Evolutionary conservation across 345 rosid species (phyloP), one percentile per base, ranked within the genome.

Genomic region (Aquilaria malaccensis): DNA sequence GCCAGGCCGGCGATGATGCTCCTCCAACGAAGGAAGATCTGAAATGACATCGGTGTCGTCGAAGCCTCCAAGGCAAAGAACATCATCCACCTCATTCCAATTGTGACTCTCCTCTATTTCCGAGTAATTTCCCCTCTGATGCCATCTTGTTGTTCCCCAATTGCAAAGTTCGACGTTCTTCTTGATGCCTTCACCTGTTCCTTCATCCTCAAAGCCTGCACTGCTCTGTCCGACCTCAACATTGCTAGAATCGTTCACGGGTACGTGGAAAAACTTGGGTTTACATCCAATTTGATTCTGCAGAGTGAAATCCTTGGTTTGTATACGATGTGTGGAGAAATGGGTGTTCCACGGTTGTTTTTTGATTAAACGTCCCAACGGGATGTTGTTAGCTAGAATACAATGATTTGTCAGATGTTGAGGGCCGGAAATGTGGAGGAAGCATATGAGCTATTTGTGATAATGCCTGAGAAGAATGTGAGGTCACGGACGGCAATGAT

Each of bases 311-410:
- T 69, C 10, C 55, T 78, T 67, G 63, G 60, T 55, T 9, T 78
- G 50, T 78, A 74, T 45, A 72, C 61, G 0, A 11, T 30, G 65
- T 74, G 69, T 45, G 76, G 76, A 7, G 76, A 74, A 31, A 70
- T 68, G 49, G 62, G 33, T 22, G 58, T 46, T 49, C 70, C 82
- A 32, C 32, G 55, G 59, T 60, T 78, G 49, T n/a, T 78, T 69
- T 78, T 78, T 32, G 82, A 72, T 54, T 69, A 67, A 72, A 78
- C 75, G 79, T 62, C 71, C 11, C 62, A 62, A 11, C 52, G 75
- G 33, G 80, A 77, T 60, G 75, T 67, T 49, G 77, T 77, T 22
- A 69, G 72, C 11, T 73, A 75, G 77, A 76, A 76, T 66, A 71
- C 60, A 29, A 13, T 69, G 72, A 47, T 77, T 15, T 63, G 65